phyloP scores from a whole-genome alignment of 148 eudicot species.

The Arbutus unedo region DNA sequence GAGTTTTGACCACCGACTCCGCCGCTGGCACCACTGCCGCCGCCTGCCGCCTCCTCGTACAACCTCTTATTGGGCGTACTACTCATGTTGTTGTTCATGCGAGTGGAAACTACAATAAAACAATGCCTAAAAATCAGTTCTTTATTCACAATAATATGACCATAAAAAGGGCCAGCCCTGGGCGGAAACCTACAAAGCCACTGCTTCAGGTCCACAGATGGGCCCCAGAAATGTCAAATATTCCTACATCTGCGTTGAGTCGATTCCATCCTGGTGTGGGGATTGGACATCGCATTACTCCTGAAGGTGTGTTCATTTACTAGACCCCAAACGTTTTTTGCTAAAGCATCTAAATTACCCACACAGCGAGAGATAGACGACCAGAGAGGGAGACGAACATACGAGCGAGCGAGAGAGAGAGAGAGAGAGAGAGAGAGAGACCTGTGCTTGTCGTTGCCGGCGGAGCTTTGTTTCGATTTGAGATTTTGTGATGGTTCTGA shows the following conservation, averaged over 20 bases:
- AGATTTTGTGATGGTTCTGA: not conserved
- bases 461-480: not conserved
- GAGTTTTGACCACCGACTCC: slow-evolving; percentile 29
- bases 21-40: slow-evolving; percentile 26
- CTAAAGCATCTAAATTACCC: not conserved
- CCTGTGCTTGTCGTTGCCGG: not conserved
- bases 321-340: not conserved
- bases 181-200: not conserved
- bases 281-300: not conserved
- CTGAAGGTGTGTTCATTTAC: not conserved
- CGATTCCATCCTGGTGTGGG: not conserved
- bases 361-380: not conserved
- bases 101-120: not conserved
- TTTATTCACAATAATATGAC: not conserved
- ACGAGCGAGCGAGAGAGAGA: not conserved
- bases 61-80: slow-evolving; percentile 39
- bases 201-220: not conserved
- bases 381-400: not conserved
- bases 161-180: not conserved
- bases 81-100: slow-evolving; percentile 27
- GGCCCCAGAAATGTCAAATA: not conserved
- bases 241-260: too few relatives aligned
- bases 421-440: not conserved
- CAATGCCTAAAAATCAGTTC: not conserved
- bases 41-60: slow-evolving; percentile 32